phyloP scores from a whole-genome alignment of 805 yeast species.

The Nakazawaea anatomiae region DNA sequence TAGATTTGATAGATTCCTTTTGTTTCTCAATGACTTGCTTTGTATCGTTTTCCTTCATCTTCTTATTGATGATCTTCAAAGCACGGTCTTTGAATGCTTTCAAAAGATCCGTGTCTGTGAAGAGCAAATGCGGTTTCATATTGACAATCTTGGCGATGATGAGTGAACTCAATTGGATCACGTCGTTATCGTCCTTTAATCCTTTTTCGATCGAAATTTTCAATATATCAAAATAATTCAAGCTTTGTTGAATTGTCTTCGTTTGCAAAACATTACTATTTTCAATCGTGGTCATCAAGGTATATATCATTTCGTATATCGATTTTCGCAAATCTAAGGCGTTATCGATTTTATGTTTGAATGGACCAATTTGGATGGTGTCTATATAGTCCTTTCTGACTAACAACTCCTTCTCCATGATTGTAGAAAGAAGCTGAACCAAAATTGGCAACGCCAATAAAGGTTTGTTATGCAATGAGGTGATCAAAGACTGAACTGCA shows the following conservation, averaged over 20 bases:
- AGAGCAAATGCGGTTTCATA: slow-evolving; percentile 20
- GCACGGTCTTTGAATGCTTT: slow-evolving; percentile 28
- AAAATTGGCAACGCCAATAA: slow-evolving; percentile 38
- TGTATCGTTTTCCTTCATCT: slow-evolving; percentile 55
- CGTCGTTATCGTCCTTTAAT: slow-evolving; percentile 55
- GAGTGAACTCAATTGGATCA: slow-evolving; percentile 48
- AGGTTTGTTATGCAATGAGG: slow-evolving; percentile 55
- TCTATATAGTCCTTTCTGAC: slow-evolving; percentile 54
- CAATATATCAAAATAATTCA: slow-evolving; percentile 28
- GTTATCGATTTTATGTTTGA: slow-evolving; percentile 75
- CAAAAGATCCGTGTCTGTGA: slow-evolving; percentile 9
- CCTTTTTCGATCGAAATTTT: slow-evolving; percentile 41
- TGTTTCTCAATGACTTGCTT: slow-evolving; percentile 59
- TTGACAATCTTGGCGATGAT: slow-evolving; percentile 33
- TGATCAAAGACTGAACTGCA: slow-evolving; percentile 52
- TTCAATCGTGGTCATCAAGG: slow-evolving; percentile 34
- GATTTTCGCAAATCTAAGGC: slow-evolving; percentile 70
- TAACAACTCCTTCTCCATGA: slow-evolving; percentile 47
- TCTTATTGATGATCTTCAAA: slow-evolving; percentile 36
- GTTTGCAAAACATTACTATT: slow-evolving; percentile 13
- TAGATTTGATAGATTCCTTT: slow-evolving; percentile 31
- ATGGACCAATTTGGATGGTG: slow-evolving; percentile 78
- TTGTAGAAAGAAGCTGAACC: slow-evolving; percentile 39
- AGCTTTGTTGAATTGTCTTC: slow-evolving; percentile 15
- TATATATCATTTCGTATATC: slow-evolving; percentile 62